These are phyloP conservation scores for Protostelium mycophagum DNA, from an alignment of 78 protist genomes.

Conservation along the genomic window DNA sequence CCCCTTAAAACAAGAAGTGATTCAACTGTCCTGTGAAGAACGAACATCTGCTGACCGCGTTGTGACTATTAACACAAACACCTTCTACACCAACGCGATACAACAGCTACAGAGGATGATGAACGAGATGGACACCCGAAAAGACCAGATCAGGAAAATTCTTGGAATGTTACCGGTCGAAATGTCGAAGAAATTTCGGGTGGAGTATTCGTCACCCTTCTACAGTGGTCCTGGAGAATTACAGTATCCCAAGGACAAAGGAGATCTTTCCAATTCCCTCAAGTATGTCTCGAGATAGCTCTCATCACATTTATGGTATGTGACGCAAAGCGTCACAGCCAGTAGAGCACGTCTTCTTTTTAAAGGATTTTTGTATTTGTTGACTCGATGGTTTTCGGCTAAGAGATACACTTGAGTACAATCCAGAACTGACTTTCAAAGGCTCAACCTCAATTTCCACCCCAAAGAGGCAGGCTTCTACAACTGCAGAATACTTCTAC, in stretches of 20 bases:
- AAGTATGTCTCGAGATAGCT: too few relatives aligned
- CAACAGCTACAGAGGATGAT: not conserved
- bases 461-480: slow-evolving; percentile 31
- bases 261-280: not conserved
- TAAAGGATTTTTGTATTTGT: too few relatives aligned
- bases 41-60: not conserved
- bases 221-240: not conserved
- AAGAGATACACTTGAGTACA: too few relatives aligned
- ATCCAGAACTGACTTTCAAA: not conserved
- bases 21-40: not conserved
- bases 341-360: too few relatives aligned
- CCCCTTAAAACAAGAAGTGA: not conserved
- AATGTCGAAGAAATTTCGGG: not conserved
- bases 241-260: not conserved
- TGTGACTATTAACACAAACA: not conserved
- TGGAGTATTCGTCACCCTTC: slow-evolving; percentile 4
- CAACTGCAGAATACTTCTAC: not conserved
- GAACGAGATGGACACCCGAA: not conserved
- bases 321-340: too few relatives aligned
- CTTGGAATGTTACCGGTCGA: not conserved
- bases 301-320: too few relatives aligned
- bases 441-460: slow-evolving; percentile 6
- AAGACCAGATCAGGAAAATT: not conserved
- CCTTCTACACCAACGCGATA: not conserved
- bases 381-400: too few relatives aligned